These are phyloP conservation scores for Golubevia sp. DNA, from an alignment of 1,284 basidiomycete genomes.

Conservation along the genomic window DNA sequence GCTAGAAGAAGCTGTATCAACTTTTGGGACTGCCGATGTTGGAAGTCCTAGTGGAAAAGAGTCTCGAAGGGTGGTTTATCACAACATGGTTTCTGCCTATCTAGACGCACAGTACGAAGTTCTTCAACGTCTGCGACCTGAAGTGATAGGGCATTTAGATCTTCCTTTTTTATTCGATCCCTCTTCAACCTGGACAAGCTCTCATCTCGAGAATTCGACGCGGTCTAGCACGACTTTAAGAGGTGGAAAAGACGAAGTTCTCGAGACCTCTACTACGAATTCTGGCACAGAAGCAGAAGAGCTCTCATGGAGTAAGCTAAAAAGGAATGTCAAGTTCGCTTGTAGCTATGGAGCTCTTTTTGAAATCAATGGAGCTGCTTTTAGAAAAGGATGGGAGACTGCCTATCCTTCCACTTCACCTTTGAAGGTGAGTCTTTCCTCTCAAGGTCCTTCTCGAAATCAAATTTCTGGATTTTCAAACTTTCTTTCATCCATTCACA, in stretches of 20 bases:
- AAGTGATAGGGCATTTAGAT: slow-evolving; percentile 92
- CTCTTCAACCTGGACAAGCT: slow-evolving; percentile 1
- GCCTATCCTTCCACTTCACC: slow-evolving; percentile 83
- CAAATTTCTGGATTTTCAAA: not conserved
- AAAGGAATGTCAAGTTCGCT: slow-evolving; percentile 77
- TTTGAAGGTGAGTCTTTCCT: slow-evolving; percentile 68
- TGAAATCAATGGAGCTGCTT: slow-evolving; percentile 88
- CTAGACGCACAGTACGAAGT: slow-evolving; percentile 48
- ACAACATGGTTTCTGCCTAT: slow-evolving; percentile 25
- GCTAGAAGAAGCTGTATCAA: slow-evolving; percentile 26
- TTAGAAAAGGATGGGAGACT: slow-evolving; percentile 85
- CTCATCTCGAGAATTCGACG: no score
- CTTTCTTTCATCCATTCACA: not conserved
- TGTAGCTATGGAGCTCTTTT: slow-evolving; percentile 86
- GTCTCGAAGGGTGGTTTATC: slow-evolving; percentile 8
- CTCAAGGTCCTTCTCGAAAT: not conserved
- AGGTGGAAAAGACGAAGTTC: no score
- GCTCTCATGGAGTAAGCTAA: slow-evolving; percentile 68
- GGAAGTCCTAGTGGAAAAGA: not conserved
- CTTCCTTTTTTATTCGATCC: slow-evolving; percentile 46
- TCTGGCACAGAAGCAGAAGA: not conserved
- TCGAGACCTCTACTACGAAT: no score
- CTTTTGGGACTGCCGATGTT: slow-evolving; percentile 6
- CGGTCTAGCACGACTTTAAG: no score
- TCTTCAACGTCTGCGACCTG: slow-evolving; percentile 71